A percentile compares a stretch with the other conserved stretches of the same genome.
These are phyloP conservation scores for Mariannaea sp. DNA, from an alignment of 2,329 filamentous ascomycete genomes.

Conservation along the genomic window DNA sequence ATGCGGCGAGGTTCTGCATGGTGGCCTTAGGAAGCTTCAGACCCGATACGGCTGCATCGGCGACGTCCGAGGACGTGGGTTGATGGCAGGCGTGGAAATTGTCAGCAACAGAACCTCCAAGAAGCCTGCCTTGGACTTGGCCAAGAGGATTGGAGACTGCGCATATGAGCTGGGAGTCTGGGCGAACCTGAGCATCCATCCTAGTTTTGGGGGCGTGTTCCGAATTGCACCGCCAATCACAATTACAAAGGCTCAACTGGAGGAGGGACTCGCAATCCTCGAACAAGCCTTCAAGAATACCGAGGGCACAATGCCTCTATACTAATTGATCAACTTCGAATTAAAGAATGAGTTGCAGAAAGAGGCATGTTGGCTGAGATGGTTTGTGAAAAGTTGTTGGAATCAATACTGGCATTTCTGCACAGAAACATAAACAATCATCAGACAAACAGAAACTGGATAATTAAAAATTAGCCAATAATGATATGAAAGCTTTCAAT, in stretches of 20 bases:
- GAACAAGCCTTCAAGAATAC: constrained; percentile 48
- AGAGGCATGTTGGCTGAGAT: not conserved
- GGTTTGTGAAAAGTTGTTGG: not conserved
- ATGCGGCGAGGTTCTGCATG: constrained; percentile 52
- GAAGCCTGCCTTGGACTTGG: constrained; percentile 52
- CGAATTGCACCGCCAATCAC: constrained; percentile 65
- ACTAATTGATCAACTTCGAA: not conserved
- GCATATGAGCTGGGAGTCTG: constrained; percentile 59
- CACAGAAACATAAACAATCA: no score
- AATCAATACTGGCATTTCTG: no score
- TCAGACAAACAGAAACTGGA: no score
- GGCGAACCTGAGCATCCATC: constrained; percentile 60
- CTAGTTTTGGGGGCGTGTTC: constrained; percentile 61
- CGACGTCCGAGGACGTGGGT: constrained; percentile 62
- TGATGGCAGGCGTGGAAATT: constrained; percentile 64
- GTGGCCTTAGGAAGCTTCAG: constrained; percentile 52
- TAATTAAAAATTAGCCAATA: no score
- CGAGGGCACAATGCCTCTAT: constrained; percentile 13
- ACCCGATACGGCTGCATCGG: constrained; percentile 64
- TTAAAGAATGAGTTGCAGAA: not conserved
- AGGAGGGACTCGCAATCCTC: constrained; percentile 58
- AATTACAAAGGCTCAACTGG: constrained; percentile 55
- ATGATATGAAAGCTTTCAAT: no score
- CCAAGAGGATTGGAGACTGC: constrained; percentile 50
- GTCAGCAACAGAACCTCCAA: constrained; percentile 56